Evolutionary conservation across 306 rosid genomes (phyloP).

Genomic region (Medicago lupulina): DNA sequence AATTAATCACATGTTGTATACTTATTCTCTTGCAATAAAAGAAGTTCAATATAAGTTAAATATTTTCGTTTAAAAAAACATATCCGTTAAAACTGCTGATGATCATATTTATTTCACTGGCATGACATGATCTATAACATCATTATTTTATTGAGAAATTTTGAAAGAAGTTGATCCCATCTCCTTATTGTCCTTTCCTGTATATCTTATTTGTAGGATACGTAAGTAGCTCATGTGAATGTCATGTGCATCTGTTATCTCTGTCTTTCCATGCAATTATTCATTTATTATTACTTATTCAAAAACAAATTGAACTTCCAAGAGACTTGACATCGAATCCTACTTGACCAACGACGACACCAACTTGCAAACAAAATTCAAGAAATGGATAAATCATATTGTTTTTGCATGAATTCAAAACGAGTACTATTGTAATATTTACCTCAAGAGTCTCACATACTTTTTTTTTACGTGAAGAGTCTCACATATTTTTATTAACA

Average conservation of each 20-base stretch:
- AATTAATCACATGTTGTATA: too few relatives aligned
- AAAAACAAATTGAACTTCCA: slow-evolving; percentile 3
- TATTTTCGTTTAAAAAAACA: not conserved
- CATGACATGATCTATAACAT: not conserved
- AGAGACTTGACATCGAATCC: slow-evolving; percentile 26
- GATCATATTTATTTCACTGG: not conserved
- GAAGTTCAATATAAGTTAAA: not conserved
- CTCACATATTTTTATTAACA: too few relatives aligned
- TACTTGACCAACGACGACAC: slow-evolving; percentile 39
- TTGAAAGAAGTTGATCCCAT: slow-evolving; percentile 35
- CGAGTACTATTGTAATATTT: not conserved
- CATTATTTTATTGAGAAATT: slow-evolving; percentile 7
- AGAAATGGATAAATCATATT: too few relatives aligned
- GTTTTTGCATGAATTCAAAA: not conserved
- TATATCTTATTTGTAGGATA: slow-evolving; percentile 9
- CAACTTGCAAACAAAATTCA: slow-evolving; percentile 34
- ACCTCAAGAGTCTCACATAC: too few relatives aligned
- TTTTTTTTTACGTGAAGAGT: too few relatives aligned
- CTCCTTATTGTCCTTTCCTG: slow-evolving; percentile 21
- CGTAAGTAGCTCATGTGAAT: slow-evolving; percentile 40
- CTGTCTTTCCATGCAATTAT: slow-evolving; percentile 33
- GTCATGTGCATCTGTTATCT: slow-evolving; percentile 49
- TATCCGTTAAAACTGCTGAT: not conserved
- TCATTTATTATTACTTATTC: not conserved
- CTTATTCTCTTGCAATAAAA: too few relatives aligned